Base-by-base conservation (phyloP, 2,329 filamentous ascomycete genomes). In the Whalleya microplaca region DNA sequence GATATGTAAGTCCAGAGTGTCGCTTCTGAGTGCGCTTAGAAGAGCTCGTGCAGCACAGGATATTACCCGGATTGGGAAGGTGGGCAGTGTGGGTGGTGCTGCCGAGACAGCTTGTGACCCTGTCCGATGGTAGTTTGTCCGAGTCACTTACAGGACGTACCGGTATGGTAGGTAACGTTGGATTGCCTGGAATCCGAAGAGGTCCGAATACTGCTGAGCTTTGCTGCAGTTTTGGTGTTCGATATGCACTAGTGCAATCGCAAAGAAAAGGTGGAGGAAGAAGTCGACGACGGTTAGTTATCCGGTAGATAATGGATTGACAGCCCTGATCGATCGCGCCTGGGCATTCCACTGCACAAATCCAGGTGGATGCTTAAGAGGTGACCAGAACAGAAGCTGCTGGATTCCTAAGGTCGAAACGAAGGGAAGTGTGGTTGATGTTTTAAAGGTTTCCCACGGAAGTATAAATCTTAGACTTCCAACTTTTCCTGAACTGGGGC, bases 61-160 rank as follows among this genome's bases (percentile, higher is more conserved):
- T 68, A 65, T 59, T 61, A 63, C 63, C 69, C 66, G 64, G 57
- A 67, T 69, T 66, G 57, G 69, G 68, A 69, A 71, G 70, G 70
- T 71, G 66, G 61, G 57, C 50, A 37, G 41, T 48, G n/a, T 56
- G 55, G 60, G 52, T 58, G 55, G 61, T 63, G 63, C 49, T 61
- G 55, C 63, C 63, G 63, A 68, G 55, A 66, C 62, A 60, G 62
- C 58, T 63, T 64, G 47, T 65, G 65, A 68, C 59, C 64, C 64
- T 65, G 55, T 65, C 53, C 65, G 59, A 56, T 60, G 55, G 55
- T 56, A 57, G 57, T 56, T 52, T 53, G 50, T 41, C 43, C n/a
- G 23, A 29, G 54, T 46, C 45, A 23, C 4, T 27, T 9, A 55
- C 47, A 41, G 23, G 52, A 58, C 40, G 59, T 64, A n/a, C 29